Percentiles rank a stretch among this genome's conserved stretches.
Evolutionary conservation across 371 early-diverging fungal genomes (phyloP).

Genomic region (Choanephora cucurbitarum): DNA sequence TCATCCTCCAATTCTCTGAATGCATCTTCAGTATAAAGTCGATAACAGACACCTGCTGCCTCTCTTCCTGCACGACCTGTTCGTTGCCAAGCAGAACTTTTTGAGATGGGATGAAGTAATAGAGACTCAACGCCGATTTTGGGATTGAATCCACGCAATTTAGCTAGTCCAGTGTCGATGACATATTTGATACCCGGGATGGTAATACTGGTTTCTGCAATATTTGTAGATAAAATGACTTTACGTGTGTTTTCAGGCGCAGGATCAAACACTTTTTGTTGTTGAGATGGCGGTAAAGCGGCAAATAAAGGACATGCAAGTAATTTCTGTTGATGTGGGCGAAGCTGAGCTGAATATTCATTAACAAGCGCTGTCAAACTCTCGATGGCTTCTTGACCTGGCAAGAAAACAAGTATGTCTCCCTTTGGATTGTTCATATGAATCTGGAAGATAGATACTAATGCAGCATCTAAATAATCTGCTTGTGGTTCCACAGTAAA

Average conservation of each 20-base stretch:
- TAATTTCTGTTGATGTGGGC: constrained; percentile 41
- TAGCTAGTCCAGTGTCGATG: constrained; percentile 96
- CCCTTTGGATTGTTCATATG: constrained; percentile 86
- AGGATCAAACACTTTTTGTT: constrained; percentile 90
- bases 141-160: constrained; percentile 96
- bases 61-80: constrained; percentile 85
- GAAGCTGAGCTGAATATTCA: constrained; percentile 58
- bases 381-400: constrained; percentile 93
- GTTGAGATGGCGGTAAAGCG: constrained; percentile 88
- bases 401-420: constrained; percentile 91
- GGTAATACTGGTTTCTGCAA: constrained; percentile 98
- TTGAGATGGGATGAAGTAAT: constrained; percentile 85
- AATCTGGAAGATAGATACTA: constrained; percentile 86
- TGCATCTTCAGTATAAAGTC: constrained; percentile 91
- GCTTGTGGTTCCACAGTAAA: constrained; percentile 77
- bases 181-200: constrained; percentile 98
- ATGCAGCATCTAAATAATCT: constrained; percentile 91
- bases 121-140: constrained; percentile 91
- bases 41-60: constrained; percentile 70
- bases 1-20: constrained; percentile 82
- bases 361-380: constrained; percentile 77
- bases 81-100: constrained; percentile 95
- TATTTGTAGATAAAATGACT: constrained; percentile 95
- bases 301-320: constrained; percentile 87
- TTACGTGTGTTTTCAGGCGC: constrained; percentile 89